Conservation (phyloP, 345 rosid genomes). For the Turnera subulata region DNA sequence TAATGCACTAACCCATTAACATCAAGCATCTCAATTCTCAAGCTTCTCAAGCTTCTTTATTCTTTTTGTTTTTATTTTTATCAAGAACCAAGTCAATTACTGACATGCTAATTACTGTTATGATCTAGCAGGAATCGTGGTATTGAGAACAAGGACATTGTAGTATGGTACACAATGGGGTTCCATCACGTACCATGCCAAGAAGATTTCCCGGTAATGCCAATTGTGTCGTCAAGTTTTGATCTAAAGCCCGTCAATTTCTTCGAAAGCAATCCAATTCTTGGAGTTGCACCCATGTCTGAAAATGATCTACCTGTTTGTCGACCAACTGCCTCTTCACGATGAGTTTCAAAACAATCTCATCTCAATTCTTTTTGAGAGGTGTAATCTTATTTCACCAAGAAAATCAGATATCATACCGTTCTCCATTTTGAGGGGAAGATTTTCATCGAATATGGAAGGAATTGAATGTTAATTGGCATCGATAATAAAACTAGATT, state of each 20-base stretch:
- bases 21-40: too few relatives aligned
- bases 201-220: constrained; percentile 31
- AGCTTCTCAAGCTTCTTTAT: too few relatives aligned
- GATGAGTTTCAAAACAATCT: not conserved
- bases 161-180: constrained; percentile 31
- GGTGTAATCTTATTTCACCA: too few relatives aligned
- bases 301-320: constrained; percentile 23
- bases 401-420: too few relatives aligned
- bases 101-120: not conserved
- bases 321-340: constrained; percentile 2
- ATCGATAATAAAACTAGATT: too few relatives aligned
- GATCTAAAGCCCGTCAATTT: constrained; percentile 27
- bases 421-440: too few relatives aligned
- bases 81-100: not conserved
- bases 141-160: constrained; percentile 25
- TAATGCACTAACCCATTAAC: too few relatives aligned
- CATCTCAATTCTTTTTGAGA: too few relatives aligned
- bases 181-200: constrained; percentile 31
- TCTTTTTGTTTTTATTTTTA: not conserved
- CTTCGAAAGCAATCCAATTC: constrained; percentile 26
- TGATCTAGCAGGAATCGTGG: constrained; percentile 12
- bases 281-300: constrained; percentile 9
- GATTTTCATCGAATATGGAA: too few relatives aligned
- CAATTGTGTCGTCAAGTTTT: constrained; percentile 21
- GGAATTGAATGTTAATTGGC: too few relatives aligned